Percentiles rank a stretch among this genome's conserved stretches.
phyloP scores from a whole-genome alignment of 1,139 yeast genomes.

The Kazachstania sp. region DNA sequence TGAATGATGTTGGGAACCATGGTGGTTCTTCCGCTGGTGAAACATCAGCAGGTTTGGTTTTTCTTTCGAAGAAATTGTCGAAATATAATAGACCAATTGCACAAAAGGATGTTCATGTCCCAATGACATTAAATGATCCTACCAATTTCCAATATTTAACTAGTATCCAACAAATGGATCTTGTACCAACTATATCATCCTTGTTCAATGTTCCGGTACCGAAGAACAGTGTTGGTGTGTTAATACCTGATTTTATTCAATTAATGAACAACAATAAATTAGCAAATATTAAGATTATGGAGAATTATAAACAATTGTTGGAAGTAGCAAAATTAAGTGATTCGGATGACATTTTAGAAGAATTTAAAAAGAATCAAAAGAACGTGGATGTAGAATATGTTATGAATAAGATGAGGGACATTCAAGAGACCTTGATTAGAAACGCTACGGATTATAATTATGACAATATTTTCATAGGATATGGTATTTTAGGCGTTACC shows the following conservation, averaged over 20 bases:
- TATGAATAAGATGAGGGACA: conserved; percentile 36
- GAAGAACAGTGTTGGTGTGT: conserved; percentile 69
- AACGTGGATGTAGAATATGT: conserved; percentile 24
- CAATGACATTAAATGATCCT: conserved; percentile 33
- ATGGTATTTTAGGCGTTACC: conserved; percentile 33
- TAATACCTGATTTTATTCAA: conserved; percentile 49
- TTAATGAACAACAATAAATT: conserved; percentile 40
- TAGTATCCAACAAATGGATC: conserved; percentile 66
- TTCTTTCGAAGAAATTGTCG: conserved; percentile 55
- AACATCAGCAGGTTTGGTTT: conserved; percentile 72
- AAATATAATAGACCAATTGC: conserved; percentile 16
- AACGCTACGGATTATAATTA: conserved; percentile 72
- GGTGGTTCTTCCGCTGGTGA: conserved; percentile 93
- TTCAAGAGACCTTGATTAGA: conserved; percentile 51
- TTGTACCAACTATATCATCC: conserved; percentile 76
- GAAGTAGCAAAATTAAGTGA: conserved; percentile 9
- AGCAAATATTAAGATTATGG: conserved; percentile 37
- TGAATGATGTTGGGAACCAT: conserved; percentile 83
- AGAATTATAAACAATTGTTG: conserved; percentile 59
- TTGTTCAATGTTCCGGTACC: conserved; percentile 79
- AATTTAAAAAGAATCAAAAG: conserved; percentile 3
- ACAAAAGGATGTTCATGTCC: conserved; percentile 34
- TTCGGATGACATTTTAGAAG: neutral
- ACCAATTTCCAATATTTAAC: conserved; percentile 41
- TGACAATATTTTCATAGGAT: conserved; percentile 42